These are phyloP conservation scores for Niveomyces coronatus DNA, from an alignment of 2,329 filamentous ascomycete genomes.

Conservation along the genomic window DNA sequence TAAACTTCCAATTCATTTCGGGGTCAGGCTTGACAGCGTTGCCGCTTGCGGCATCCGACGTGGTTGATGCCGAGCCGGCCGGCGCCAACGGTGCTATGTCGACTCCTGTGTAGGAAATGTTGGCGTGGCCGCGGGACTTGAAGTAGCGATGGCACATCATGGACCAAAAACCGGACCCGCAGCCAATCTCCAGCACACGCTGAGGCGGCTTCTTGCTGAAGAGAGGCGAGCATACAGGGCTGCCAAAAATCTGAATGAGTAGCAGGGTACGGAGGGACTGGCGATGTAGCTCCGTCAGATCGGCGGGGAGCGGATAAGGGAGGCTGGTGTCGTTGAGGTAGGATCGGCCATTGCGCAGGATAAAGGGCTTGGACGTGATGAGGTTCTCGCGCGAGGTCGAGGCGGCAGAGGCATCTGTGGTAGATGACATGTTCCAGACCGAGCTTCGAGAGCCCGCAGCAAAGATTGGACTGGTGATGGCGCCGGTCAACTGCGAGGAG, in stretches of 20 bases:
- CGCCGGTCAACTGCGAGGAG: conserved; percentile 25
- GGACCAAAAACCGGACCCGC: conserved; percentile 84
- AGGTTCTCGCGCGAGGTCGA: conserved; percentile 32
- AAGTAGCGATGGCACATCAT: conserved; percentile 79
- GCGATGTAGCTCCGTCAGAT: conserved; percentile 76
- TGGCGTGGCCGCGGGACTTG: conserved; percentile 52
- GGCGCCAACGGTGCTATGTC: conserved; percentile 66
- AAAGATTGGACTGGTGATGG: conserved; percentile 26
- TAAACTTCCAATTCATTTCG: conserved; percentile 79
- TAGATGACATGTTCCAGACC: conserved; percentile 37
- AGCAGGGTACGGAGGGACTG: conserved; percentile 78
- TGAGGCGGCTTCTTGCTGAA: conserved; percentile 58
- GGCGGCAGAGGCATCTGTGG: conserved; percentile 24
- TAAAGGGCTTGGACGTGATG: conserved; percentile 42
- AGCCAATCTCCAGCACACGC: conserved; percentile 76
- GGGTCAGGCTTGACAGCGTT: conserved; percentile 45
- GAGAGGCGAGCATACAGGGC: conserved; percentile 63
- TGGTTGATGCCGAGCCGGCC: conserved; percentile 21
- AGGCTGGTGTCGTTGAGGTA: conserved; percentile 67
- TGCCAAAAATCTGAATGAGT: conserved; percentile 70
- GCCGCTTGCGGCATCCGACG: conserved; percentile 23
- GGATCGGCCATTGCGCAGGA: conserved; percentile 67
- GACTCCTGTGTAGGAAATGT: conserved; percentile 70
- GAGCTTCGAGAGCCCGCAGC: too few species aligned
- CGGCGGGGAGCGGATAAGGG: conserved; percentile 78